These are phyloP conservation scores for Furcasterigmium furcatum DNA, from an alignment of 2,329 filamentous ascomycete species.

Conservation along the genomic window DNA sequence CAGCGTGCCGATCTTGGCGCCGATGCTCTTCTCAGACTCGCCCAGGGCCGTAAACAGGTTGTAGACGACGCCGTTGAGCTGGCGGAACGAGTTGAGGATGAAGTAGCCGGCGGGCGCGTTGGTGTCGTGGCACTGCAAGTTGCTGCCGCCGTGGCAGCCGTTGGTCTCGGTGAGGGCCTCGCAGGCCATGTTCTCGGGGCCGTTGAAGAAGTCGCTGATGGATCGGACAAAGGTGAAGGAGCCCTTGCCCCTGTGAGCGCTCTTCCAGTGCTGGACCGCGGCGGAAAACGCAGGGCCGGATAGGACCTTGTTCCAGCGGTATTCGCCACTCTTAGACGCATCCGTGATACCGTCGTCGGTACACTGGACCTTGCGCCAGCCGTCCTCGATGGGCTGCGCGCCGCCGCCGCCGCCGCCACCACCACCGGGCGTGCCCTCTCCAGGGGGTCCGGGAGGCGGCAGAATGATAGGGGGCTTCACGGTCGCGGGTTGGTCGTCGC, in stretches of 20 bases:
- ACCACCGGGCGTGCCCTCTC: too few relatives aligned
- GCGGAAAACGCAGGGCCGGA: background rate
- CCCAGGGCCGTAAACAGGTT: background rate
- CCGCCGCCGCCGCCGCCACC: too few relatives aligned
- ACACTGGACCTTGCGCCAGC: background rate
- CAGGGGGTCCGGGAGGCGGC: background rate
- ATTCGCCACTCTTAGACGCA: background rate
- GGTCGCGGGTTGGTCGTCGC: background rate
- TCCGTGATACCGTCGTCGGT: background rate
- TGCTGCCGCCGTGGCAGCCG: background rate
- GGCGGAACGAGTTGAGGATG: slow-evolving; percentile 1
- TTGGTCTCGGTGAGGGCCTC: background rate
- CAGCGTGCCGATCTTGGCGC: background rate
- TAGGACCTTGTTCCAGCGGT: background rate
- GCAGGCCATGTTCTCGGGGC: background rate
- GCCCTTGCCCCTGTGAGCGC: background rate
- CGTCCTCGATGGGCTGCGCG: too few relatives aligned
- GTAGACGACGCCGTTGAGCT: background rate
- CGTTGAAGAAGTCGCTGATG: slow-evolving; percentile 3
- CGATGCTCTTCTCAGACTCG: background rate
- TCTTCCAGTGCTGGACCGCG: background rate
- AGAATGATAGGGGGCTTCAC: background rate
- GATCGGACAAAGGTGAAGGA: background rate
- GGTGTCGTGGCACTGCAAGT: background rate
- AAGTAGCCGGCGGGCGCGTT: slow-evolving; percentile 1